phyloP scores from a whole-genome alignment of 768 basidiomycete species.

The Gymnopilus dilepis region DNA sequence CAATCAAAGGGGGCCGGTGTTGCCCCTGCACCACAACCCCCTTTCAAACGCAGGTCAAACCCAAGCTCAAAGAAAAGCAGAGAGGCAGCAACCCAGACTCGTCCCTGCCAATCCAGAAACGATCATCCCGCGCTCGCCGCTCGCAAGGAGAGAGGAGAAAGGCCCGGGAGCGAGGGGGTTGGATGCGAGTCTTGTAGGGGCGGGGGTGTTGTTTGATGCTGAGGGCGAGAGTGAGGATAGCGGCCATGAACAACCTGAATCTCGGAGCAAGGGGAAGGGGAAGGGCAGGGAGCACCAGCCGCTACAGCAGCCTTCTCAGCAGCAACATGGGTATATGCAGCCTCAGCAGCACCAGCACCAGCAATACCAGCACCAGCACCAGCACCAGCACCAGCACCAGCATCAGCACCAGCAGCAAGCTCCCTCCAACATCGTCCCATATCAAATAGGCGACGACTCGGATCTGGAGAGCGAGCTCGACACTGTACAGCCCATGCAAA shows the following conservation, averaged over 20 bases:
- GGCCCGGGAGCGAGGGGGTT: constrained; percentile 8
- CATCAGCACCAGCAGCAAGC: background rate
- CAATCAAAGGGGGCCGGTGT: background rate
- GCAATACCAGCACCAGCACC: background rate
- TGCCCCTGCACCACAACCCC: constrained; percentile 17
- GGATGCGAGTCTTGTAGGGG: background rate
- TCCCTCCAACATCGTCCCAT: background rate
- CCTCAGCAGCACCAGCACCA: background rate
- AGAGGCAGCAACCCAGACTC: background rate
- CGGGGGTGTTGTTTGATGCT: background rate
- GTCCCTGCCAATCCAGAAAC: constrained; percentile 23
- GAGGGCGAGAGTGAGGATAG: background rate
- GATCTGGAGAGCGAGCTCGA: background rate
- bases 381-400: background rate
- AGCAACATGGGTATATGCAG: background rate
- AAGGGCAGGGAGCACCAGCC: background rate
- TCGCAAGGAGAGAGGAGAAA: constrained; percentile 16
- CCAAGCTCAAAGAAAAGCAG: no score
- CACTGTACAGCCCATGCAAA: background rate
- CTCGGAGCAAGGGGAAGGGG: background rate
- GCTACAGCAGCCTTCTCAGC: background rate
- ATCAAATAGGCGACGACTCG: background rate
- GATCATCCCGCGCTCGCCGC: constrained; percentile 35
- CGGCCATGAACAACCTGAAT: background rate
- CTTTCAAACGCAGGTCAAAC: background rate